Percentiles rank a stretch among this genome's conserved stretches.
phyloP scores from a whole-genome alignment of 768 basidiomycete species.

The Auricularia sp. region DNA sequence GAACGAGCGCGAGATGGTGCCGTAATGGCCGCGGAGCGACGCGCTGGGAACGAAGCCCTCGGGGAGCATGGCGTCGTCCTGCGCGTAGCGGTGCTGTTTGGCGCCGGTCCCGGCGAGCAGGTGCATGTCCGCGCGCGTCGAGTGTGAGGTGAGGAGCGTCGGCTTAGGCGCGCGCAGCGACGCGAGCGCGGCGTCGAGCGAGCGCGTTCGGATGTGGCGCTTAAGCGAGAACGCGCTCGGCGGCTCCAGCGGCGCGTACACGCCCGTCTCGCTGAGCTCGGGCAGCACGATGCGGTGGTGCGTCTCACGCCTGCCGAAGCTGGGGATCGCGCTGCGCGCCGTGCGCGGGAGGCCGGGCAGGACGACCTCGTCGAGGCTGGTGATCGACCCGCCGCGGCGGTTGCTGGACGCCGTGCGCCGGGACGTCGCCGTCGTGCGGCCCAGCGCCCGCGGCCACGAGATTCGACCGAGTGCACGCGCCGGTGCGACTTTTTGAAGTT shows the following conservation, averaged over 20 bases:
- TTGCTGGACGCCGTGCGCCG: not conserved
- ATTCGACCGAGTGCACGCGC: conserved; percentile 2
- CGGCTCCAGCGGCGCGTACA: not conserved
- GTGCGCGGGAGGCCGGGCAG: not conserved
- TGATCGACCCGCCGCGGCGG: not conserved
- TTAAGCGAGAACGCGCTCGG: not conserved
- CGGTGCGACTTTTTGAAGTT: not conserved
- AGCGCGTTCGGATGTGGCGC: not conserved
- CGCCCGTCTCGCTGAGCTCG: not conserved
- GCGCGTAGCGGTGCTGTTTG: not conserved
- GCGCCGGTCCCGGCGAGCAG: not conserved
- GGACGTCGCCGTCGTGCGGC: not conserved
- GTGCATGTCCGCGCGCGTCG: not conserved
- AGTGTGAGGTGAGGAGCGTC: not conserved
- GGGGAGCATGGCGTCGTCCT: not conserved
- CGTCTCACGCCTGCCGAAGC: not conserved
- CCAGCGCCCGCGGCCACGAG: not conserved
- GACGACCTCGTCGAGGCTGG: not conserved
- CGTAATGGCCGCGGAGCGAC: not conserved
- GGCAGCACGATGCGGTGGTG: not conserved
- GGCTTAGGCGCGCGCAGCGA: not conserved
- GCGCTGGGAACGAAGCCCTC: not conserved
- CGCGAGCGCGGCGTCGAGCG: not conserved
- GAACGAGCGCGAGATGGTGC: not conserved
- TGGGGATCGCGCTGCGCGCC: not conserved